Conservation (phyloP, 169 alveolate genomes). For the Cryptosporidium canis region DNA sequence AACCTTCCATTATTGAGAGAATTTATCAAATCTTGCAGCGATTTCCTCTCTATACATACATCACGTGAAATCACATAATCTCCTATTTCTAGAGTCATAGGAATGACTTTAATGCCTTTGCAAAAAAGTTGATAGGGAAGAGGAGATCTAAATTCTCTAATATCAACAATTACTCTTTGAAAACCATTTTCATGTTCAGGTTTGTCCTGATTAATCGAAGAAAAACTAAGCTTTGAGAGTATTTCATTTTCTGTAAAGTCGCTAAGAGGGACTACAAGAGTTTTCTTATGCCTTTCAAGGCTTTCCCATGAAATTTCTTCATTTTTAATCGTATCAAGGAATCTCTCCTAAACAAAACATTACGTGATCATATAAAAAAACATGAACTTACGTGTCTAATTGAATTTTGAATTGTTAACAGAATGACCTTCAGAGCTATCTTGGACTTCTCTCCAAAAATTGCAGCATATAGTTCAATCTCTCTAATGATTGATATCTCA, state of each 20-base stretch:
- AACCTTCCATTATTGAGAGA: conserved; percentile 83
- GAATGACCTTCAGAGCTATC: background rate
- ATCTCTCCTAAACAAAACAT: conserved; percentile 4
- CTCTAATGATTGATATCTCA: conserved; percentile 28
- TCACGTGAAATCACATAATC: conserved; percentile 86
- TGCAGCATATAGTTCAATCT: conserved; percentile 52
- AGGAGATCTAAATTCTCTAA: conserved; percentile 82
- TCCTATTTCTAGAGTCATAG: conserved; percentile 82
- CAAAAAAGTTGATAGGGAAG: conserved; percentile 83
- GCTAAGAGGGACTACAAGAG: conserved; percentile 70
- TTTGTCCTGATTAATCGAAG: background rate
- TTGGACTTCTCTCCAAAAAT: background rate
- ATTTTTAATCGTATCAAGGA: conserved; percentile 9
- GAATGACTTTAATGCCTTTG: conserved; percentile 82
- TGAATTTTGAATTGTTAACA: conserved; percentile 49
- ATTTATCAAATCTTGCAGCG: conserved; percentile 78
- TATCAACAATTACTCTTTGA: conserved; percentile 79
- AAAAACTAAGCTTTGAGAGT: background rate
- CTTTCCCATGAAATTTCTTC: conserved; percentile 73
- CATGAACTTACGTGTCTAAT: conserved; percentile 54
- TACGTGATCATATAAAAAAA: background rate
- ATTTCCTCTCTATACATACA: conserved; percentile 86
- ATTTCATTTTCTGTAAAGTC: conserved; percentile 54
- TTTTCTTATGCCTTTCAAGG: conserved; percentile 64
- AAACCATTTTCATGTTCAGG: background rate